Evolutionary conservation across 345 rosid species (phyloP).

Genomic region (Dipteronia sinensis): DNA sequence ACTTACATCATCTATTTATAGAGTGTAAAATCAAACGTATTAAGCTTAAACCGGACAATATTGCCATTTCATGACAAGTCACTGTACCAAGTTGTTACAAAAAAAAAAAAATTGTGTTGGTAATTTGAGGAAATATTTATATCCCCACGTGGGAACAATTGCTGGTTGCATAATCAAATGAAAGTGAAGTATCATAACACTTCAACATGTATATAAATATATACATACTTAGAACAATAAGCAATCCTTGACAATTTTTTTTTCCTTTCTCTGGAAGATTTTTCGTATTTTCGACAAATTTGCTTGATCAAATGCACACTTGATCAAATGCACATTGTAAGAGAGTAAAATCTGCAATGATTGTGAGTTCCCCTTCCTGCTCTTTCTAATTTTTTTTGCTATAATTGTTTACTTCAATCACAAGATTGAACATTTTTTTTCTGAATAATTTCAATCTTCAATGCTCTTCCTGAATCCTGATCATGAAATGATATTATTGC

Average conservation of each 20-base stretch:
- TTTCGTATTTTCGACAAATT: background rate
- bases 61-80: too few relatives aligned
- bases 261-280: background rate
- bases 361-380: background rate
- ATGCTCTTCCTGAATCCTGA: too few relatives aligned
- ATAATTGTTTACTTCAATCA: background rate
- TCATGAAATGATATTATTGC: too few relatives aligned
- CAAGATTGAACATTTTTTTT: background rate
- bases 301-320: background rate
- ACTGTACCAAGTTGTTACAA: background rate
- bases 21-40: too few relatives aligned
- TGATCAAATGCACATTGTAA: background rate
- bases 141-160: background rate
- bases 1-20: too few relatives aligned
- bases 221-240: too few relatives aligned
- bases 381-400: background rate
- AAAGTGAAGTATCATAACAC: background rate
- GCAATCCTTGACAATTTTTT: background rate
- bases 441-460: conserved; percentile 5
- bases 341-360: background rate
- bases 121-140: background rate
- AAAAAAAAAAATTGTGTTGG: background rate
- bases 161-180: background rate
- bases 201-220: too few relatives aligned
- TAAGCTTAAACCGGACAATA: too few relatives aligned